phyloP scores from a whole-genome alignment of 306 rosid genomes.

The Malus sieversii region DNA sequence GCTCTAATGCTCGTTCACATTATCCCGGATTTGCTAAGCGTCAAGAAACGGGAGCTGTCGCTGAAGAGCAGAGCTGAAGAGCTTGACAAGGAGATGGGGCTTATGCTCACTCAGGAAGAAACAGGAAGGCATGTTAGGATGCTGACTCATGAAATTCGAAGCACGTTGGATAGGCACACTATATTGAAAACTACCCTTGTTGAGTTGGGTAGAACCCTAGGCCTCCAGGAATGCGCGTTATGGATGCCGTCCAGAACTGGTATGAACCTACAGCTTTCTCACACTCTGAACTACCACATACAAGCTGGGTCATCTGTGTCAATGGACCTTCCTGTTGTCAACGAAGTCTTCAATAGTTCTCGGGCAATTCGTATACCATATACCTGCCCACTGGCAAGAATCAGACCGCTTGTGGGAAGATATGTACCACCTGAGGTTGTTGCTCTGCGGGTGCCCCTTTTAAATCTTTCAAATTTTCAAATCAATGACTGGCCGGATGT shows the following conservation, averaged over 20 bases:
- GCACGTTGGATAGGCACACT: constrained; percentile 82
- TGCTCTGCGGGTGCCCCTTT: constrained; percentile 84
- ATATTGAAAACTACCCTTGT: constrained; percentile 88
- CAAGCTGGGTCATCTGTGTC: constrained; percentile 71
- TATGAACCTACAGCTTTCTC: constrained; percentile 61
- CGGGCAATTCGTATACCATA: constrained; percentile 61
- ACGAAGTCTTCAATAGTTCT: constrained; percentile 65
- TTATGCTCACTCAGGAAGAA: constrained; percentile 82
- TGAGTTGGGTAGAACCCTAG: constrained; percentile 83
- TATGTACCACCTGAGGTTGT: constrained; percentile 73
- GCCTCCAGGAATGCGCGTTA: constrained; percentile 80
- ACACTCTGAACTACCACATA: constrained; percentile 55
- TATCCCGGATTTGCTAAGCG: constrained; percentile 81
- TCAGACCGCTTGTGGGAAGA: constrained; percentile 67
- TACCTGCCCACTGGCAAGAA: constrained; percentile 64
- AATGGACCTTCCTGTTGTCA: constrained; percentile 56
- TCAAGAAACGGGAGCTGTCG: constrained; percentile 66
- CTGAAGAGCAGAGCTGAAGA: constrained; percentile 83
- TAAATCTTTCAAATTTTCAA: constrained; percentile 76
- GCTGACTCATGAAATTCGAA: constrained; percentile 95
- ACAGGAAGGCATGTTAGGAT: constrained; percentile 93
- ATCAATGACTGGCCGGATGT: constrained; percentile 76
- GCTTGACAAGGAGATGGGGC: constrained; percentile 95
- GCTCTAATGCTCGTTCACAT: constrained; percentile 94
- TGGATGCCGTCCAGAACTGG: constrained; percentile 93